Base-by-base conservation (phyloP, 2,329 filamentous ascomycete genomes). In the Metarhizium robertsii region DNA sequence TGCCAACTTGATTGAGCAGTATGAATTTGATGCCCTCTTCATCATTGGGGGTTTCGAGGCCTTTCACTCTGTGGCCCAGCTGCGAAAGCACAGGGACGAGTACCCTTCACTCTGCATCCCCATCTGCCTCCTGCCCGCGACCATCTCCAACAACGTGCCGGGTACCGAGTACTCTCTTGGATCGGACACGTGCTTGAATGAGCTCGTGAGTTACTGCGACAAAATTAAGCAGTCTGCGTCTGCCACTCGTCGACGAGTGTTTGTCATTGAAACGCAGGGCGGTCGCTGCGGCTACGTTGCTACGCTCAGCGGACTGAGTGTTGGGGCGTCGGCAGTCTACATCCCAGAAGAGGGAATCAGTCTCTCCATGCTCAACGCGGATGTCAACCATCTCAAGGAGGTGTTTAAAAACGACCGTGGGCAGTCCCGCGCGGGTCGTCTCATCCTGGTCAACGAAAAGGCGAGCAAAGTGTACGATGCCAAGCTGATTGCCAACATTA, bases 261-360 rank as follows among this genome's bases (percentile, higher is more conserved):
- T 99, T 72, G 92, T 99, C 53, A 92, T 99, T 54, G 94, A 99
- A 75, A 97, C 94, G 0, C 94, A 99, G 74, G 94, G 94, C 64
- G 94, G 94, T 40, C 86, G 89, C 56, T 96, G 90, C 4, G 94
- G 94, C 20, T 99, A 97, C 71, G 83, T 97, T 57, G 92, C 92
- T 32, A 95, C 90, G 0, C 81, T 96, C 55, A 91, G 88, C 14
- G 94, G 92, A 52, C 83, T 99, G 14, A 85, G 87, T n/a, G 90
- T 97, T 16, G 94, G 94, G 55, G 94, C 94, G 8, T 80, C 88
- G 14, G 92, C 92, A 1, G 92, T 97, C 13, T 99, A 99, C 73
- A 97, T 92, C 5, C 94, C 94, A 1, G 94, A 99, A 72, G 91
- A 99, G 72, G 94, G 94, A 6, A 90, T 99, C 72, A 88, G 86